These are phyloP conservation scores for Trichoderma koningiopsis DNA, from an alignment of 2,329 filamentous ascomycete genomes.

Conservation along the genomic window DNA sequence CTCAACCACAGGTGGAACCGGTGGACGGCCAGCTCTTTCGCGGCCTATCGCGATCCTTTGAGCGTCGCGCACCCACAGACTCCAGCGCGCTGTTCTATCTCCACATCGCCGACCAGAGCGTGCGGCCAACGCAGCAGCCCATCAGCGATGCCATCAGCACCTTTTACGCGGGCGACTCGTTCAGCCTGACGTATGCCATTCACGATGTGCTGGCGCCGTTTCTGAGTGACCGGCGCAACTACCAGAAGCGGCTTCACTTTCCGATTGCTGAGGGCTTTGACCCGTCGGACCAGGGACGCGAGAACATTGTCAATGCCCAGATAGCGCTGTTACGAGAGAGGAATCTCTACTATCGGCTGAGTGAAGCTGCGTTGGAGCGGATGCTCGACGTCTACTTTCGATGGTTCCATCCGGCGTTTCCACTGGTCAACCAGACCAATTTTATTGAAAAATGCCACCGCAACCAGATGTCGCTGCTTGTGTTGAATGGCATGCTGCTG, in stretches of 20 bases:
- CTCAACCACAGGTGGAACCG: neutral
- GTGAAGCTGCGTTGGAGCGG: neutral
- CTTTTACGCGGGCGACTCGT: constrained; percentile 12
- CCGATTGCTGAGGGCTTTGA: constrained; percentile 8
- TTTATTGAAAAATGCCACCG: constrained; percentile 1
- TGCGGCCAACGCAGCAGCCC: constrained; percentile 6
- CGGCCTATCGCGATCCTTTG: constrained; percentile 5
- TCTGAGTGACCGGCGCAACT: neutral
- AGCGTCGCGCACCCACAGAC: constrained; percentile 1
- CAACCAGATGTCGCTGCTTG: constrained; percentile 1
- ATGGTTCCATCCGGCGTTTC: constrained; percentile 12
- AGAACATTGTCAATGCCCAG: constrained; percentile 1
- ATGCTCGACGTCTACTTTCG: constrained; percentile 8
- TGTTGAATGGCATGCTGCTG: neutral
- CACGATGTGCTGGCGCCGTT: constrained; percentile 11
- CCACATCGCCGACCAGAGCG: constrained; percentile 16
- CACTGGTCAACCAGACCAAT: neutral
- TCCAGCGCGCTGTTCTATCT: constrained; percentile 8
- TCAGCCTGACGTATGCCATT: constrained; percentile 11
- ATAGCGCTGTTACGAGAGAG: constrained; percentile 3
- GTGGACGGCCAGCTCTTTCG: neutral
- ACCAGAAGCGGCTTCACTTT: constrained; percentile 11
- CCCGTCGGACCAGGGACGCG: neutral
- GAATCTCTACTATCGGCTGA: neutral
- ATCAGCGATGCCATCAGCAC: constrained; percentile 14